phyloP scores from a whole-genome alignment of 306 rosid genomes.

The Citrullus colocynthis region DNA sequence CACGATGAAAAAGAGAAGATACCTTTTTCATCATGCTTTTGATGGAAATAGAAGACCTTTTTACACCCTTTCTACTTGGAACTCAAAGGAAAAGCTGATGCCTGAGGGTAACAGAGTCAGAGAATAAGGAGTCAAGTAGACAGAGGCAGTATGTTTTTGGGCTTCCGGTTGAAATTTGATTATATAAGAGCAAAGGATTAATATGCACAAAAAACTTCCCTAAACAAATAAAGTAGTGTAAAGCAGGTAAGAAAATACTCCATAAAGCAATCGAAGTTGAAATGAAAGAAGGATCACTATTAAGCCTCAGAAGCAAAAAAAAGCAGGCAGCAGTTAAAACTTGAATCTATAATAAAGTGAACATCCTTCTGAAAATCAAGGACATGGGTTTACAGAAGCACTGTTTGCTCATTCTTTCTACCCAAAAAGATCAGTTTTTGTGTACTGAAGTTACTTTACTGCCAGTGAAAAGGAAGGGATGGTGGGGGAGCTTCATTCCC shows the following conservation, averaged over 20 bases:
- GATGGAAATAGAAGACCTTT: background rate
- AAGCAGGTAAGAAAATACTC: background rate
- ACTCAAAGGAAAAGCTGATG: background rate
- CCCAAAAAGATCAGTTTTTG: background rate
- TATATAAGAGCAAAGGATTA: background rate
- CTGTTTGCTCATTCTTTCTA: background rate
- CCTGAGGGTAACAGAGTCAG: background rate
- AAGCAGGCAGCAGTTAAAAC: background rate
- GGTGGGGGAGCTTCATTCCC: slow-evolving; percentile 42
- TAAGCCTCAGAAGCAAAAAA: background rate
- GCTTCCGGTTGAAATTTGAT: background rate
- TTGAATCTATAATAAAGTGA: background rate
- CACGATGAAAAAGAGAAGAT: background rate
- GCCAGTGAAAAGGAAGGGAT: slow-evolving; percentile 73
- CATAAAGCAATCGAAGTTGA: background rate
- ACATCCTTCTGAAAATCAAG: background rate
- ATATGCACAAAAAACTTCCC: background rate
- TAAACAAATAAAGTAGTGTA: background rate
- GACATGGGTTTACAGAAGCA: background rate
- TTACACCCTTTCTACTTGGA: background rate
- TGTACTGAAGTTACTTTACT: slow-evolving; percentile 12
- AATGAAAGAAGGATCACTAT: background rate
- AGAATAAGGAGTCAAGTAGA: background rate
- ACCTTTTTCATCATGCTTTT: background rate
- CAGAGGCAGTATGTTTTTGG: background rate